Percentiles rank a stretch among this genome's conserved stretches.
Evolutionary conservation across 192 early-diverging fungal species (phyloP).

Genomic region (Coemansia sp.): DNA sequence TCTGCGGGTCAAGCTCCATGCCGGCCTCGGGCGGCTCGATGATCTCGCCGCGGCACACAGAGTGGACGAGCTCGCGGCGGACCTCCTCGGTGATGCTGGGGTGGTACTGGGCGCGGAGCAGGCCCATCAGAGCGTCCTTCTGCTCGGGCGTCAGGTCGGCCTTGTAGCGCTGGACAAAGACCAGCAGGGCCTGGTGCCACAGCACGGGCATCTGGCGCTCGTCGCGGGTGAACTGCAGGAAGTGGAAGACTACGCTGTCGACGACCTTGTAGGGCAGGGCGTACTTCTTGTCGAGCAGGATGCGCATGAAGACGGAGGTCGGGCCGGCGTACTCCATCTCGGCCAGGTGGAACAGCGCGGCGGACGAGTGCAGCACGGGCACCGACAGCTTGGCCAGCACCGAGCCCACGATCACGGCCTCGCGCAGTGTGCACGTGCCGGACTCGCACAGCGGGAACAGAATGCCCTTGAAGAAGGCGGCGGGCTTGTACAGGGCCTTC

Average conservation of each 20-base stretch:
- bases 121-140: slow-evolving; percentile 80
- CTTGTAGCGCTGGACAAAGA: slow-evolving; percentile 96
- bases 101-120: slow-evolving; percentile 77
- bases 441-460: slow-evolving; percentile 92
- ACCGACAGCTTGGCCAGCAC: slow-evolving; percentile 90
- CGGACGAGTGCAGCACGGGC: slow-evolving; percentile 92
- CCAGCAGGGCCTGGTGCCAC: slow-evolving; percentile 95
- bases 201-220: slow-evolving; percentile 83
- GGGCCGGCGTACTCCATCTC: slow-evolving; percentile 98
- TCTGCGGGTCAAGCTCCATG: slow-evolving; percentile 34
- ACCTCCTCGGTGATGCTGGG: slow-evolving; percentile 86
- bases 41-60: slow-evolving; percentile 65
- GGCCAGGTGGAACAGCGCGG: slow-evolving; percentile 84
- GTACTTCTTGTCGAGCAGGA: slow-evolving; percentile 97
- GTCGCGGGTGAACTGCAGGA: slow-evolving; percentile 83
- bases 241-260: slow-evolving; percentile 94
- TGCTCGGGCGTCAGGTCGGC: slow-evolving; percentile 91
- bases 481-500: slow-evolving; percentile 94
- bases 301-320: slow-evolving; percentile 89
- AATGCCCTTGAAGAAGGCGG: slow-evolving; percentile 96
- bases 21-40: slow-evolving; percentile 56
- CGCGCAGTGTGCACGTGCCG: slow-evolving; percentile 86
- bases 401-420: slow-evolving; percentile 91
- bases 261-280: slow-evolving; percentile 96
- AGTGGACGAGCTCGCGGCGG: slow-evolving; percentile 77